These are phyloP conservation scores for Novymonas esmeraldas DNA, from an alignment of 208 protist species.

Conservation along the genomic window DNA sequence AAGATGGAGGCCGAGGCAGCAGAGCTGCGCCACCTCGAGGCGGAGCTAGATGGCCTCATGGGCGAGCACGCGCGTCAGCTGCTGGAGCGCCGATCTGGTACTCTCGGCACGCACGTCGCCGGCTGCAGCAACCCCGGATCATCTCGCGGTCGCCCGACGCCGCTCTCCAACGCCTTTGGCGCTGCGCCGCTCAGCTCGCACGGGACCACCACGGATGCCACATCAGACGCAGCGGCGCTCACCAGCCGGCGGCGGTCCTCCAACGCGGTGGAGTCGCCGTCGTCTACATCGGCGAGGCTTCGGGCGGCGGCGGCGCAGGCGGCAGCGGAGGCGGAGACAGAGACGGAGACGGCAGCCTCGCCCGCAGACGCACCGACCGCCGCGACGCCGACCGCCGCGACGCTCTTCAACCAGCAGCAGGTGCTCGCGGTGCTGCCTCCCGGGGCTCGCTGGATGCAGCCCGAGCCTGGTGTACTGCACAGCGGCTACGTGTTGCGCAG, in stretches of 20 bases:
- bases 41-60: slow-evolving; percentile 39
- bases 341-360: too few species aligned
- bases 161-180: neutral
- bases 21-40: slow-evolving; percentile 35
- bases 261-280: neutral
- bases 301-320: neutral
- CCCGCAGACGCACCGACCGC: too few species aligned
- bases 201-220: too few species aligned
- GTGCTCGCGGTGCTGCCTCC: slow-evolving; percentile 1
- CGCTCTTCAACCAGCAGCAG: slow-evolving; percentile 9
- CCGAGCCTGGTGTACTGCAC: neutral
- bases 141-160: neutral
- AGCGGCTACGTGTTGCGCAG: slow-evolving; percentile 24
- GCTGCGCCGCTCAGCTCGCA: too few species aligned
- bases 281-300: neutral
- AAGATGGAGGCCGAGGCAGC: slow-evolving; percentile 27
- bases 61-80: slow-evolving; percentile 9
- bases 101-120: neutral
- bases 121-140: too few species aligned
- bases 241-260: neutral
- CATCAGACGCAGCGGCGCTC: neutral
- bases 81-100: neutral
- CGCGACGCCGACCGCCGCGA: neutral
- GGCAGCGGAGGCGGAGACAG: neutral
- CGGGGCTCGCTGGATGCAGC: slow-evolving; percentile 12